phyloP scores from a whole-genome alignment of 331 rosid species.

The Stylosanthes scabra region DNA sequence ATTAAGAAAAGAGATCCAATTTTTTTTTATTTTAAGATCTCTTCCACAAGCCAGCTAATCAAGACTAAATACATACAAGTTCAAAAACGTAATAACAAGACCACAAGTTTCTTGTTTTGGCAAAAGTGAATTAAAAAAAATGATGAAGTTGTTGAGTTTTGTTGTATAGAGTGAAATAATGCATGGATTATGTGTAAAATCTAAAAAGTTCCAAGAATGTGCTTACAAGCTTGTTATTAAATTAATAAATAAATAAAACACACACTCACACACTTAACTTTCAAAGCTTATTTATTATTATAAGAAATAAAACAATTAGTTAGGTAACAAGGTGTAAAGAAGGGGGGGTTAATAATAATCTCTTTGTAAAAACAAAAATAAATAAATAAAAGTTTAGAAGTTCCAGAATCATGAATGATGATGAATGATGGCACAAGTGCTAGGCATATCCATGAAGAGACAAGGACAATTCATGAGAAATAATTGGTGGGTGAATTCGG shows the following conservation, averaged over 20 bases:
- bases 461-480: conserved; percentile 20
- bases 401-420: conserved; percentile 9
- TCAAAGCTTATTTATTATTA: conserved; percentile 10
- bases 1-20: background rate
- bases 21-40: background rate
- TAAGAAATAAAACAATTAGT: conserved; percentile 15
- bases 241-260: no score
- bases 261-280: background rate
- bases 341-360: background rate
- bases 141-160: conserved; percentile 10
- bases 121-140: conserved; percentile 27
- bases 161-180: conserved; percentile 26
- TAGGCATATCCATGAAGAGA: conserved; percentile 17
- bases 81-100: conserved; percentile 11
- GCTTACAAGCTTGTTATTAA: conserved; percentile 13
- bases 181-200: background rate
- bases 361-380: background rate
- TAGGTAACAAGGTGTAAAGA: conserved; percentile 35
- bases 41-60: conserved; percentile 25
- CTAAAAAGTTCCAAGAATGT: conserved; percentile 38
- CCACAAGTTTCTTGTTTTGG: conserved; percentile 26
- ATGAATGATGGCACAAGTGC: conserved; percentile 32
- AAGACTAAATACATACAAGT: background rate
- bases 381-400: background rate
- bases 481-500: conserved; percentile 36